These are phyloP conservation scores for Dendrocalamus latiflorus DNA, from an alignment of 202 grass and related monocot genomes.

Conservation along the genomic window DNA sequence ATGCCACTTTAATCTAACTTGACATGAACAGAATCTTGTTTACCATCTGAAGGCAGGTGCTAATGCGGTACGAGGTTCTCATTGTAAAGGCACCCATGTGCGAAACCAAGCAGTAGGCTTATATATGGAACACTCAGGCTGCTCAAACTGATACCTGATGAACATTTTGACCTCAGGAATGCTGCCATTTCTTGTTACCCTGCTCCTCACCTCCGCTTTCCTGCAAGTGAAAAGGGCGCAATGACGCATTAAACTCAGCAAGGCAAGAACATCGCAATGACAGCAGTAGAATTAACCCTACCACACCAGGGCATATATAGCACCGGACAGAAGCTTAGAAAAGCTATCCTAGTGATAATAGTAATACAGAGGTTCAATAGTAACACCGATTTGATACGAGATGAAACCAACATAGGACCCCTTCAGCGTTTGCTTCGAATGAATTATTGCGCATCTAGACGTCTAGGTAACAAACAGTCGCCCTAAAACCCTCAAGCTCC, in stretches of 20 bases:
- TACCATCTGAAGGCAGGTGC: background rate
- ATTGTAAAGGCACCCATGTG: background rate
- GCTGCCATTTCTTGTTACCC: slow-evolving; percentile 26
- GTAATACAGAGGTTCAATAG: too few species aligned
- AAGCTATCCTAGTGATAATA: too few species aligned
- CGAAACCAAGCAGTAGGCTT: background rate
- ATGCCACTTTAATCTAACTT: background rate
- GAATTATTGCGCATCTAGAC: too few species aligned
- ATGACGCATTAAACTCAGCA: background rate
- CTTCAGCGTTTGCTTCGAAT: too few species aligned
- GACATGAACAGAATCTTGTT: background rate
- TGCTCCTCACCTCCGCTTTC: background rate
- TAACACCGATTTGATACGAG: too few species aligned
- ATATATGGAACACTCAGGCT: background rate
- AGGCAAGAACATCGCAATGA: background rate
- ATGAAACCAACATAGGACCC: too few species aligned
- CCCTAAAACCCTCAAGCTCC: background rate
- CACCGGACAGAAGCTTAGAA: too few species aligned
- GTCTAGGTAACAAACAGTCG: too few species aligned
- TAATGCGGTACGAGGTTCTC: background rate
- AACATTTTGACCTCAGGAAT: slow-evolving; percentile 46
- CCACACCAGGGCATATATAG: background rate
- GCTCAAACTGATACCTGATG: slow-evolving; percentile 7
- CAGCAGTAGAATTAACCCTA: background rate
- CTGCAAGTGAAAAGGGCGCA: background rate